Evolutionary conservation across 2,329 filamentous ascomycete genomes (phyloP), one percentile per base, ranked within the genome.

Genomic region (Phoma sp.): DNA sequence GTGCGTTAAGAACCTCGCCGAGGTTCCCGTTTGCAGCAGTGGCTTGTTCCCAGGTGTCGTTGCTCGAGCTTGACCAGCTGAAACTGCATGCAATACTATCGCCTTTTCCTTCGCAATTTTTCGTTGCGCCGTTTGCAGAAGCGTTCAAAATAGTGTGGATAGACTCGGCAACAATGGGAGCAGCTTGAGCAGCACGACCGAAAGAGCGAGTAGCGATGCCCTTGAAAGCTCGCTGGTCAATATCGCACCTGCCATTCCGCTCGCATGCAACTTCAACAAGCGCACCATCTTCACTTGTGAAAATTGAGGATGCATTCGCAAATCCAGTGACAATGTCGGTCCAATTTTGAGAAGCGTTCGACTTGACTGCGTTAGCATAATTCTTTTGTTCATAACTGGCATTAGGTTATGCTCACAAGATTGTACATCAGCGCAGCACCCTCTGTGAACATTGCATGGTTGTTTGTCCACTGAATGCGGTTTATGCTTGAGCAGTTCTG

Each of bases 261-360:
- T 91, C 88, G 76, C 88, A 91, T n/a, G 84, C 83, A 37, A 79
- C 78, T 73, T 91, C 87, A 66, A 79, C 85, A 83, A 90, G 85
- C 72, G 89, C 75, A 65, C 84, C 77, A 61, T 84, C 83, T 14
- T 77, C 66, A 39, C 76, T 79, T 4, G 81, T 79, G 39, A 71
- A 68, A 14, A 56, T 12, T 3, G 51, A 66, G 0, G 78, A 78
- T 69, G 50, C 30, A 4, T 65, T 62, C 0, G 60, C 59, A 25
- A 71, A 57, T 4, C 62, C 62, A n/a, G 47, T 43, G 23, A 68
- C 56, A 2, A 57, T 46, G 2, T 58, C 37, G 12, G 60, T 66
- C 68, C 67, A 71, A 21, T 59, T 63, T 12, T 65, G 43, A 33
- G 56, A 43, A 14, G 57, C 61, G 15, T 64, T 60, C 4, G 67